These are phyloP conservation scores for Vigna nakashimae DNA, from an alignment of 306 rosid species.

Conservation along the genomic window DNA sequence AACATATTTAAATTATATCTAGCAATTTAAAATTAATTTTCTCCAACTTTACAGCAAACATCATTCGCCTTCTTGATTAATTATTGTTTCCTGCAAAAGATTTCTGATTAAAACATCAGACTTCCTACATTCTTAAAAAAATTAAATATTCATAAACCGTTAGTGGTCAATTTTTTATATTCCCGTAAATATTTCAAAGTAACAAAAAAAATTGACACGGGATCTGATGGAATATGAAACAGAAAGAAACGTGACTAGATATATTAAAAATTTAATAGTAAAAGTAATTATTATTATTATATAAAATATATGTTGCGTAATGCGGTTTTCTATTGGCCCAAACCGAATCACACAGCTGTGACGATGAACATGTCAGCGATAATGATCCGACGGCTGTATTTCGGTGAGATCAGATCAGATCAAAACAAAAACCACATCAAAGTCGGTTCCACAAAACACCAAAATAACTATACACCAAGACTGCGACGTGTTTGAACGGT, in stretches of 20 bases:
- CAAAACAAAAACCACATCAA: conserved; percentile 10
- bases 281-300: background rate
- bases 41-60: background rate
- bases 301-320: conserved; percentile 27
- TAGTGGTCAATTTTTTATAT: too few species aligned
- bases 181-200: too few species aligned
- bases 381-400: background rate
- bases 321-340: background rate
- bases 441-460: conserved; percentile 49
- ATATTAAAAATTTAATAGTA: too few species aligned
- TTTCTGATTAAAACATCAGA: background rate
- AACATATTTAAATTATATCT: too few species aligned
- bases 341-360: conserved; percentile 13
- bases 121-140: background rate
- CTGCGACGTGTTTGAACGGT: conserved; percentile 40
- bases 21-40: too few species aligned
- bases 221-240: conserved; percentile 5
- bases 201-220: background rate
- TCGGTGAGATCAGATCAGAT: conserved; percentile 8
- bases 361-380: background rate
- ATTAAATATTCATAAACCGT: background rate
- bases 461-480: conserved; percentile 40
- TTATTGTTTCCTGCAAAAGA: background rate
- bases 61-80: too few species aligned
- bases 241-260: background rate